These are phyloP conservation scores for Vigna nakashimae DNA, from an alignment of 306 rosid genomes.

Conservation along the genomic window DNA sequence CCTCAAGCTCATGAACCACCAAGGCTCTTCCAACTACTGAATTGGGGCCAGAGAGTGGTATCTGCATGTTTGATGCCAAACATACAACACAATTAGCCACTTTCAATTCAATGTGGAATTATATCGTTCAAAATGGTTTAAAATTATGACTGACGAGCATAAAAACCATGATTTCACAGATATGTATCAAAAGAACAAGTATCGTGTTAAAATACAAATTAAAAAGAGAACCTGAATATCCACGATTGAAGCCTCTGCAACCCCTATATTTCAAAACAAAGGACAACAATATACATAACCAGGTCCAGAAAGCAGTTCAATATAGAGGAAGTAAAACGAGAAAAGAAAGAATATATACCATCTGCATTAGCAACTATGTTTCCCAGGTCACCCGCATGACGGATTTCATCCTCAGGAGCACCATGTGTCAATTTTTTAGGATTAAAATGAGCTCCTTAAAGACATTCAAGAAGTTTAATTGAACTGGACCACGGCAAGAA, in stretches of 20 bases:
- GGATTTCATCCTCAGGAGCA: constrained; percentile 88
- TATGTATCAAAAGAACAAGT: background rate
- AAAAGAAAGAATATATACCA: constrained; percentile 53
- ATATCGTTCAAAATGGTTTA: background rate
- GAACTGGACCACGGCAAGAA: constrained; percentile 10
- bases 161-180: background rate
- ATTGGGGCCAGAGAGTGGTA: constrained; percentile 76
- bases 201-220: background rate
- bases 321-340: background rate
- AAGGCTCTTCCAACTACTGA: constrained; percentile 86
- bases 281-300: constrained; percentile 20
- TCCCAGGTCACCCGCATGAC: constrained; percentile 99
- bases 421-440: constrained; percentile 78
- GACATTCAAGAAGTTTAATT: constrained; percentile 22
- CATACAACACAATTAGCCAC: constrained; percentile 18
- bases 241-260: constrained; percentile 78
- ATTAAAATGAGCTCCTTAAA: constrained; percentile 88
- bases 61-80: constrained; percentile 51
- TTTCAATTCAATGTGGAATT: constrained; percentile 13
- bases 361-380: constrained; percentile 84
- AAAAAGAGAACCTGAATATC: constrained; percentile 69
- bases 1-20: constrained; percentile 87
- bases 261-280: constrained; percentile 54
- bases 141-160: background rate
- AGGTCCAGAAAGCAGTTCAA: constrained; percentile 10